Percentiles rank a stretch among this genome's conserved stretches.
Evolutionary conservation across 2,329 filamentous ascomycete species (phyloP).

Genomic region (Zymoseptoria crescenta): DNA sequence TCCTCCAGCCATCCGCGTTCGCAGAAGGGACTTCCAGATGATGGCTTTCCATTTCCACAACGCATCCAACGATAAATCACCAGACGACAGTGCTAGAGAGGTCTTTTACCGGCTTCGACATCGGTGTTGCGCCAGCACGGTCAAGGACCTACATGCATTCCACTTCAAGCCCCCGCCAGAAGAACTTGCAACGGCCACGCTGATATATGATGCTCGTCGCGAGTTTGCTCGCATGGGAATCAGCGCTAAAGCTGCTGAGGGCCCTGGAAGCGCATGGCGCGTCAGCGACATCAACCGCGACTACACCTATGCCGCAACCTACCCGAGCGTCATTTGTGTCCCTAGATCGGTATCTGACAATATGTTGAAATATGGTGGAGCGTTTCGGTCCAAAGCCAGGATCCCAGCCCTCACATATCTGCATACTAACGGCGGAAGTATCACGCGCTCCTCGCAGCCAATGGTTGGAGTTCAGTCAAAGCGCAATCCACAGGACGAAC

Average conservation of each 20-base stretch:
- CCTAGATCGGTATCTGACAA: constrained; percentile 92
- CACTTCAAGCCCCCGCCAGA: constrained; percentile 61
- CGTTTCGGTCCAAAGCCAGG: constrained; percentile 79
- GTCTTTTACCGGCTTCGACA: constrained; percentile 79
- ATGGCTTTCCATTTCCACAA: constrained; percentile 81
- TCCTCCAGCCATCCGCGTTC: constrained; percentile 73
- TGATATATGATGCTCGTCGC: constrained; percentile 72
- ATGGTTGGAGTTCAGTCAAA: constrained; percentile 73
- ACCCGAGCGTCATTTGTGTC: constrained; percentile 76
- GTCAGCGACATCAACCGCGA: constrained; percentile 84
- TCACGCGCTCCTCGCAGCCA: constrained; percentile 90
- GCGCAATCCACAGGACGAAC: constrained; percentile 91
- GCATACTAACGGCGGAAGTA: constrained; percentile 96
- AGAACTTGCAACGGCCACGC: constrained; percentile 68
- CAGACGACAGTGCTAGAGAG: constrained; percentile 55
- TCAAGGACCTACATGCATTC: constrained; percentile 90
- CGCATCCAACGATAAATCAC: constrained; percentile 45
- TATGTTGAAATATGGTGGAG: constrained; percentile 83
- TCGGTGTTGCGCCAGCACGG: constrained; percentile 68
- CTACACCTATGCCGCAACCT: constrained; percentile 87
- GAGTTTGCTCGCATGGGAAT: constrained; percentile 87
- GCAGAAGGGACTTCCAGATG: constrained; percentile 89
- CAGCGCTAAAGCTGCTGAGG: constrained; percentile 65
- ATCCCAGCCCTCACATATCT: constrained; percentile 89
- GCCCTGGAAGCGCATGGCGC: constrained; percentile 63